Conservation (phyloP, 2,329 filamentous ascomycete species). For the Fusarium udum region DNA sequence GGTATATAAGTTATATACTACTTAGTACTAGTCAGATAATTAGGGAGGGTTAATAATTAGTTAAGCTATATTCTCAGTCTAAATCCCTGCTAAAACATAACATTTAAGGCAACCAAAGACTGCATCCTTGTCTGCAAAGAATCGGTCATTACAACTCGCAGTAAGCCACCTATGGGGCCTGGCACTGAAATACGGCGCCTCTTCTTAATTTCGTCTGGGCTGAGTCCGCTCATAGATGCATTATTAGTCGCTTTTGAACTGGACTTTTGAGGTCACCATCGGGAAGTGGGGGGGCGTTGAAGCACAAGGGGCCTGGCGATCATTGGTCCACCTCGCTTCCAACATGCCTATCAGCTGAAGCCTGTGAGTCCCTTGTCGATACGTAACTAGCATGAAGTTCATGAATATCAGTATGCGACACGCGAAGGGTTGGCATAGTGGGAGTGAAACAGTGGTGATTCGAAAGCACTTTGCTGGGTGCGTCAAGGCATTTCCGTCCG, state of each 20-base stretch:
- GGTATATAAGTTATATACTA: too few relatives aligned
- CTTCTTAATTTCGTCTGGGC: constrained; percentile 16
- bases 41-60: too few relatives aligned
- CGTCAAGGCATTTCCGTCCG: constrained; percentile 8
- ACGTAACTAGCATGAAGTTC: neutral
- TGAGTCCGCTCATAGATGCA: constrained; percentile 4
- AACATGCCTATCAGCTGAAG: constrained; percentile 1
- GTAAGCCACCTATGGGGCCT: neutral
- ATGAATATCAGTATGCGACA: constrained; percentile 4
- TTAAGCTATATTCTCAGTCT: too few relatives aligned
- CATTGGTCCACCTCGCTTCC: constrained; percentile 17
- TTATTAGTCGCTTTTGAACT: constrained; percentile 10
- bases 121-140: constrained; percentile 11
- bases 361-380: constrained; percentile 12
- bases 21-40: too few relatives aligned
- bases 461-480: constrained; percentile 3
- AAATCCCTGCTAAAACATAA: constrained; percentile 21
- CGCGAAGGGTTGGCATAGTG: constrained; percentile 9
- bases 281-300: constrained; percentile 17
- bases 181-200: neutral
- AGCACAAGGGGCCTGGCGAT: constrained; percentile 13
- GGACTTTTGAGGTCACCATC: neutral
- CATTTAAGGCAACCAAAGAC: constrained; percentile 4
- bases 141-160: constrained; percentile 4
- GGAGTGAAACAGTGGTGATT: constrained; percentile 22